Evolutionary conservation across 2,329 filamentous ascomycete species (phyloP), one percentile per base, ranked within the genome.

Genomic region (Colletotrichum filicis): DNA sequence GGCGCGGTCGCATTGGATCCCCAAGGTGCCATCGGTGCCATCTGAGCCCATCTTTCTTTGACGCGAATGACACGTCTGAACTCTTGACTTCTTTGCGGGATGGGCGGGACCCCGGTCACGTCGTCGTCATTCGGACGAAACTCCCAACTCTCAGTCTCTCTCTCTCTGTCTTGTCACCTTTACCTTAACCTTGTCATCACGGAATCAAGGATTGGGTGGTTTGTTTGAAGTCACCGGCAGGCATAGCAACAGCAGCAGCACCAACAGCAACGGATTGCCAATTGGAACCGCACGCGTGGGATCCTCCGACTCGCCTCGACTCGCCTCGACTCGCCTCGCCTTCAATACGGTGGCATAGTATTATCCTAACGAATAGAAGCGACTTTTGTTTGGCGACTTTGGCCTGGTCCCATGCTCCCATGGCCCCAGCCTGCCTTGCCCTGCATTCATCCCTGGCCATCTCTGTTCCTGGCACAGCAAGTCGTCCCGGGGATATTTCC

Each of bases 231-330:
- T 26, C 14, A 16, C 37, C n/a, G 37, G 28, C 37, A 61, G 59
- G 59, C 59, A 49, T 11, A 49, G 19, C 59, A 46, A 35, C 35
- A 46, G 37, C 22, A 22, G 2, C 37, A 42, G 16, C 16, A 16
- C 14, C 35, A 42, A 49, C 59, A 49, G 26, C 19, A 49, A 22
- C 42, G 19, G 42, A 49, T n/a, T 49, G 42, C 42, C 42, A 49
- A 11, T 49, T 16, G 24, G 42, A 19, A 32, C 42, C 42, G 30
- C 42, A 22, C 5, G 42, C 16, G 28, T 22, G 28, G 60, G 60
- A 63, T 62, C 42, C 37, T 53, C 32, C 60, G 60, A 53, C 28
- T 63, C 60, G 42, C 30, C 46, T 64, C 60, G 60, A 53, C 28
- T 63, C 60, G 42, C 30, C 46, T 64, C 61, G 46, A 53, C 46